Base-by-base conservation (phyloP, 306 rosid species). In the Cicer pinnatifidum region DNA sequence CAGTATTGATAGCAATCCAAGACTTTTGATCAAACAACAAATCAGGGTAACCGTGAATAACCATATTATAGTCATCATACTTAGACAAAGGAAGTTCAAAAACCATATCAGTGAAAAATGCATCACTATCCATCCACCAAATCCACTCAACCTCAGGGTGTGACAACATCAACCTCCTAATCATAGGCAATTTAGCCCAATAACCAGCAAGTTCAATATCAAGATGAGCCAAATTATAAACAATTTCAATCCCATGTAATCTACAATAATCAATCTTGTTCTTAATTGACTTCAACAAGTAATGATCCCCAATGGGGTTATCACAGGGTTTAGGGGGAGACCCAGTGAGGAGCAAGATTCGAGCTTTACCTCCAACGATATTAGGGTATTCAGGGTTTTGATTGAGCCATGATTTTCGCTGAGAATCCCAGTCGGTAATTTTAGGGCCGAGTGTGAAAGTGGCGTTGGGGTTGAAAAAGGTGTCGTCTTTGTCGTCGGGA, bases 51-150 rank as follows among this genome's bases (percentile, higher is more conserved):
- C 99, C 99, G 63, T 94, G 99, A 74, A 91, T 86, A 1, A 94
- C 99, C 77, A 95, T 67, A 70, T 95, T 95, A 28, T 88, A 88
- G 0, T 77, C 69, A 40, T 80, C 76, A 74, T 94, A 94, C 89
- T 89, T 94, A 0, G 73, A 48, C 41, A 88, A 56, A 0, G 99
- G 99, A 67, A 94, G 84, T 78, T 94, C 86, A 52, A 91, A 94
- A 16, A 91, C 89, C 95, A 94, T 89, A 28, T 94, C 99, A 2
- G 99, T 94, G 50, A 94, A 94, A 58, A 94, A 80, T 0, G 99
- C 99, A 87, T 94, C 99, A 77, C 99, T 95, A 28, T 95, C 99
- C 99, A 94, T 89, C 99, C 99, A 94, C 99, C 99, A 94, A 84
- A 94, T 94, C 98, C 98, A 94, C 79, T 94, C 97, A 2, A 94